Base-by-base conservation (phyloP, 2,329 filamentous ascomycete genomes). In the Alternaria atra region DNA sequence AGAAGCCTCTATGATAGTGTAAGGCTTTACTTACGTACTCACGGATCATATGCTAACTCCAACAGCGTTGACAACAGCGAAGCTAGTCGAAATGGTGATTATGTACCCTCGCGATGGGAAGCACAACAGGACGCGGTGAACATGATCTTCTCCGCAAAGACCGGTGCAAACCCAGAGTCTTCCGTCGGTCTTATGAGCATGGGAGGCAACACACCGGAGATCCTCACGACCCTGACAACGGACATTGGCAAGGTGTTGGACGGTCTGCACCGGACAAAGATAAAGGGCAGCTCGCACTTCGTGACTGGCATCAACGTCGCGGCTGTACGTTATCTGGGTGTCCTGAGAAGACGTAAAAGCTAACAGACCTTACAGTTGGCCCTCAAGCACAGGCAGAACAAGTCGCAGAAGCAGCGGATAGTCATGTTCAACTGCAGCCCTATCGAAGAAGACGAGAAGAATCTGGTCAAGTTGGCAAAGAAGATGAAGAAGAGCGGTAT, bases 401-500 rank as follows among this genome's bases (percentile, higher is more conserved):
- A 97, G 82, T 93, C 92, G 50, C 95, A 98, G 82, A 89, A 93
- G 72, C 94, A 97, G 85, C 91, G 95, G 69, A 97, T 99, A 85
- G 91, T 99, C 81, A 93, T 96, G 63, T 97, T 99, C 80, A 91
- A 94, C 66, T 99, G 95, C 86, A 97, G 93, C 42, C 91, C 94
- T 29, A 90, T 98, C 75, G 86, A 89, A 64, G 95, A 99, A 76
- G 90, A 92, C 66, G 91, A 97, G 80, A 95, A 95, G 83, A 89
- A 91, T 55, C 88, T 99, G 52, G 87, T 94, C 64, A 92, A 92
- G 76, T 86, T 99, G 30, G 94, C 95, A 44, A 97, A 95, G 84
- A 96, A 95, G 84, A 98, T 98, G 93, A 99, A 98, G 89, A 99
- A 99, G 87, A 91, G 90, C 80, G 94, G 92, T 75, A 92, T 97